phyloP scores from a whole-genome alignment of 2,329 filamentous ascomycete genomes.

The Aspergillus pseudotamarii region DNA sequence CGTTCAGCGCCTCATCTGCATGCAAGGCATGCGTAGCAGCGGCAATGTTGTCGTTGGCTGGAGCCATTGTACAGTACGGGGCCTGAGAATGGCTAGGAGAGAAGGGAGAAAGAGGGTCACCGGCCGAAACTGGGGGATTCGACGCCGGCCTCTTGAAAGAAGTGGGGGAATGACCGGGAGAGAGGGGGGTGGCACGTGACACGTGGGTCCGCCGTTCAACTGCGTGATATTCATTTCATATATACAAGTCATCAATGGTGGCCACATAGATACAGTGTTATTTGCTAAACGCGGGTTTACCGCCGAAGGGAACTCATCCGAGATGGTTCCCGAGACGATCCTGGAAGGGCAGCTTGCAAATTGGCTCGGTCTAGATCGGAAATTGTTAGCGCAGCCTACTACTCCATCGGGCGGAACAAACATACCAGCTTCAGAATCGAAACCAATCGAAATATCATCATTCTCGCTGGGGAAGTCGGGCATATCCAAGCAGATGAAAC shows the following conservation, averaged over 20 bases:
- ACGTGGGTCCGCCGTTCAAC: constrained; percentile 3
- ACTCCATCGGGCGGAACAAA: constrained; percentile 19
- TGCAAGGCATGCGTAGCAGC: constrained; percentile 76
- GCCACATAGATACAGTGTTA: neutral
- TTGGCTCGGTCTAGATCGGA: constrained; percentile 36
- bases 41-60: constrained; percentile 22
- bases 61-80: constrained; percentile 29
- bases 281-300: constrained; percentile 23
- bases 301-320: constrained; percentile 46
- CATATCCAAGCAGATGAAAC: constrained; percentile 82
- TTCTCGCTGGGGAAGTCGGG: constrained; percentile 90
- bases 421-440: constrained; percentile 77
- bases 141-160: neutral
- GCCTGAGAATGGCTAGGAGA: constrained; percentile 14
- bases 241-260: constrained; percentile 5
- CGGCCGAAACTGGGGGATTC: neutral
- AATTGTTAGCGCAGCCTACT: neutral
- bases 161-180: neutral
- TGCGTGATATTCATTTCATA: constrained; percentile 6
- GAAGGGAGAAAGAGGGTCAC: constrained; percentile 11
- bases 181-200: constrained; percentile 11
- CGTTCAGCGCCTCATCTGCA: constrained; percentile 76
- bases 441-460: constrained; percentile 84
- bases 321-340: constrained; percentile 41
- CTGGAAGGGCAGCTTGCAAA: constrained; percentile 43